Conservation (phyloP, 225 moss, liverwort and hornwort species). For the Pseudoscleropodium purum region DNA sequence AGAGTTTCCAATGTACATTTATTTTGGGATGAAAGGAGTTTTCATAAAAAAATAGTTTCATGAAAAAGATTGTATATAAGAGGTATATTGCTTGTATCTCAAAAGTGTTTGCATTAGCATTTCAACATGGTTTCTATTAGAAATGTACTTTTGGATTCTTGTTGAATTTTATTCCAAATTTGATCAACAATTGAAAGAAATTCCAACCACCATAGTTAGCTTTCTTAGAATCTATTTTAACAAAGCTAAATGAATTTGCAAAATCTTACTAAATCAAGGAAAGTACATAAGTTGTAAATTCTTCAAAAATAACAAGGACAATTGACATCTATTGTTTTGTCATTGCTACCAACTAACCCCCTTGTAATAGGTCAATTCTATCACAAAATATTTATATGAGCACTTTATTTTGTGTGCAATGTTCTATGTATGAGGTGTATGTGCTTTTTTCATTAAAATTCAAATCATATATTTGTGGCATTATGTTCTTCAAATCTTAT, state of each 20-base stretch:
- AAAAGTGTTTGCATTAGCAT: background rate
- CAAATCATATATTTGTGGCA: background rate
- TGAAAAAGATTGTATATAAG: background rate
- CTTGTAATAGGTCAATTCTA: background rate
- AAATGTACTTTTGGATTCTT: background rate
- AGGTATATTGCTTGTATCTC: background rate
- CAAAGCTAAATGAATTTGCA: background rate
- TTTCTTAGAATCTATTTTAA: background rate
- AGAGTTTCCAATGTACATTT: background rate
- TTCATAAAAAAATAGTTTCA: background rate
- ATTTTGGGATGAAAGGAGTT: rapidly evolving
- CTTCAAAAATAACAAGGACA: background rate
- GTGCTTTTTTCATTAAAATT: background rate
- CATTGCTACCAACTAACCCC: background rate
- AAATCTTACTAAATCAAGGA: background rate
- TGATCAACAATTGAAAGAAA: background rate
- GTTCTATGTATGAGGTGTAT: background rate
- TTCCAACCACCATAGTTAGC: background rate
- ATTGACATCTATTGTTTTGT: background rate
- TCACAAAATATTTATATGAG: background rate
- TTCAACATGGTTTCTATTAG: background rate
- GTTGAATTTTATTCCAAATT: background rate
- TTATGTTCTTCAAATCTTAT: background rate
- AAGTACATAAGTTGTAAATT: background rate
- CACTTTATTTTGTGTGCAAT: background rate